Conservation (phyloP, 2,329 filamentous ascomycete genomes). For the Blastomyces emzantsi region DNA sequence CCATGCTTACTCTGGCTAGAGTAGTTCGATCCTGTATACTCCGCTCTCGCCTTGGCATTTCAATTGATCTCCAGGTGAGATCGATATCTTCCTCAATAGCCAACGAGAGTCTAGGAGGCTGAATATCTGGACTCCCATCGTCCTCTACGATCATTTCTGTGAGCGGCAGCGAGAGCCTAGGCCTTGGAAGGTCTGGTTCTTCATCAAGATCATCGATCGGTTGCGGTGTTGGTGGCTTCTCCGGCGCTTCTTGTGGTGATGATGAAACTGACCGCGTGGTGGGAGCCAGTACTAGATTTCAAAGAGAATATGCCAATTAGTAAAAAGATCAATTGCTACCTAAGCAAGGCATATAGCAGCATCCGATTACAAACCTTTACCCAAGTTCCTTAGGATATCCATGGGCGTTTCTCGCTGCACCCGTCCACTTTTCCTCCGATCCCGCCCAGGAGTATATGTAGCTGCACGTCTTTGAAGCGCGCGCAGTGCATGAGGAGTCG, state of each 20-base stretch:
- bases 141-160: constrained; percentile 36
- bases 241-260: constrained; percentile 33
- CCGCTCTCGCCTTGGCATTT: constrained; percentile 36
- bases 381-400: constrained; percentile 45
- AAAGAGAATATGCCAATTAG: neutral
- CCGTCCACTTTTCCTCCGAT: constrained; percentile 42
- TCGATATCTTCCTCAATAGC: constrained; percentile 41
- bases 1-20: constrained; percentile 38
- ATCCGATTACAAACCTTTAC: constrained; percentile 34
- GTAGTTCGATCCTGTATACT: constrained; percentile 31
- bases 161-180: constrained; percentile 38
- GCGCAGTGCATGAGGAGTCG: constrained; percentile 48
- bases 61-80: constrained; percentile 34
- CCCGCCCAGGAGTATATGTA: constrained; percentile 40
- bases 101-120: constrained; percentile 32
- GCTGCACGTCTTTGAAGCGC: constrained; percentile 47
- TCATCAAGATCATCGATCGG: constrained; percentile 42
- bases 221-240: constrained; percentile 18
- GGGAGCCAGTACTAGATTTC: constrained; percentile 40
- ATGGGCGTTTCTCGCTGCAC: constrained; percentile 48
- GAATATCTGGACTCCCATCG: constrained; percentile 32
- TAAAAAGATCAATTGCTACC: neutral
- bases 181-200: constrained; percentile 37
- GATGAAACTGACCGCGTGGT: constrained; percentile 39
- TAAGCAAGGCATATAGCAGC: constrained; percentile 1